Evolutionary conservation across 2,329 filamentous ascomycete species (phyloP), one percentile per base, ranked within the genome.

Genomic region (Phyllosticta capitalensis): DNA sequence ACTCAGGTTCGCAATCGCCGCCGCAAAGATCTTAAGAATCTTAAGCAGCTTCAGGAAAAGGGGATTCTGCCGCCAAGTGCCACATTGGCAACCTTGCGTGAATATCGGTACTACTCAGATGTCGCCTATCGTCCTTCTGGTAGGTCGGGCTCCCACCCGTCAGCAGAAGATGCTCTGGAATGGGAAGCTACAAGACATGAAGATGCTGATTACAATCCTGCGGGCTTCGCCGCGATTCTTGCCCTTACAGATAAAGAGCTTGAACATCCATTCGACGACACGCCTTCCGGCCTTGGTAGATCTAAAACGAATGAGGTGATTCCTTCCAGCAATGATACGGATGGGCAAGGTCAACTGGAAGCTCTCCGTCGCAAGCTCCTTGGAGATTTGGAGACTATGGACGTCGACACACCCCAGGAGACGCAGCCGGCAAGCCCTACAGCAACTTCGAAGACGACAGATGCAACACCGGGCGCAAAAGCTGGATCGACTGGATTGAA

Each of bases 1-100:
- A 88, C 85, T 0, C 78, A 78, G 55, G 72, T 72, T 22, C 79
- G 83, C 12, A 59, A 59, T n/a, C 38, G 26, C 20, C 57, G 57
- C 10, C 57, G 57, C n/a, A 52, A 45, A 9, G 14, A 54, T 3
- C 22, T n/a, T 1, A 59, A 17, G 10, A 1, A 19, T 10, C 51
- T 20, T 12, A 55, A 28, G 28, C 17, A 38, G 52, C n/a, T 52
- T 5, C 30, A 45, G 33, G 24, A 20, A 12, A 9, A 48, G 2
- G 50, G 50, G 1, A 14, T 52, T 4, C 22, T 52, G 4, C 19
- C 50, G 5, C 20, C 22, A 6, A 22, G 9, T 3, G 50, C 50
- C n/a, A 52, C 50, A 52, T 19, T 52, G 20, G 50, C 19, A 22
- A 26, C 20, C 22, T 52, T 52, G 20, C 50, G 50, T 22, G 22